Evolutionary conservation across 768 basidiomycete species (phyloP), one percentile per base, ranked within the genome.

Genomic region (Suillus weaverae): DNA sequence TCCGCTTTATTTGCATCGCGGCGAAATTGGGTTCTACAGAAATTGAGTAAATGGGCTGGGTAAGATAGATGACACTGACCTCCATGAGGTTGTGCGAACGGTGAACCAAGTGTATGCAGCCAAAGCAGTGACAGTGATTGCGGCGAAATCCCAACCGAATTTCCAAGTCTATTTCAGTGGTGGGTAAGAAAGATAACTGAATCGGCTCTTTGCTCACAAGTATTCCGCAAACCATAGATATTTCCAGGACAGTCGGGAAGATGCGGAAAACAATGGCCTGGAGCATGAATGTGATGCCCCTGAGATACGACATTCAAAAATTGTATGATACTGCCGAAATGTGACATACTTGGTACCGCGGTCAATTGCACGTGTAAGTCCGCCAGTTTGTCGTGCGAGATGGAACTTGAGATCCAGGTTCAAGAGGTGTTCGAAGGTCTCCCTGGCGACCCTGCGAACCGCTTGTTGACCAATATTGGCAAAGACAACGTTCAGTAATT

Each of bases 111-210:
- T 92, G 74, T 99, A 99, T 4, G 91, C 86, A 3, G 84, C 91
- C 83, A 99, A 87, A 0, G 97, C 93, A 1, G 85, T 76, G 1
- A 87, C 83, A 0, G 96, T 98, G 53, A 99, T 88, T 2, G 91
- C 94, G 5, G 97, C 97, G 76, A 96, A 99, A 74, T 97, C 90
- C 90, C 91, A 95, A 10, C 97, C 97, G 71, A 97, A 99, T 73
- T 98, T 97, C 72, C 93, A 99, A 2, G 94, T 96, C 95, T 97
- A 63, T 26, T 18, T 36, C 60, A 38, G 61, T 10, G 35, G 59
- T 66, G 48, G 63, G 38, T 60, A 44, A 57, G 39, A 51, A 41
- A 41, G 57, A 0, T 43, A 20, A 30, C 16, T 22, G 18, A 10
- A 51, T 33, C 44, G 32, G 9, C 6, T 32, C 60, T 55, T 48